Conservation (phyloP, 495 filamentous ascomycete genomes). For the Penicillium crystallinum region DNA sequence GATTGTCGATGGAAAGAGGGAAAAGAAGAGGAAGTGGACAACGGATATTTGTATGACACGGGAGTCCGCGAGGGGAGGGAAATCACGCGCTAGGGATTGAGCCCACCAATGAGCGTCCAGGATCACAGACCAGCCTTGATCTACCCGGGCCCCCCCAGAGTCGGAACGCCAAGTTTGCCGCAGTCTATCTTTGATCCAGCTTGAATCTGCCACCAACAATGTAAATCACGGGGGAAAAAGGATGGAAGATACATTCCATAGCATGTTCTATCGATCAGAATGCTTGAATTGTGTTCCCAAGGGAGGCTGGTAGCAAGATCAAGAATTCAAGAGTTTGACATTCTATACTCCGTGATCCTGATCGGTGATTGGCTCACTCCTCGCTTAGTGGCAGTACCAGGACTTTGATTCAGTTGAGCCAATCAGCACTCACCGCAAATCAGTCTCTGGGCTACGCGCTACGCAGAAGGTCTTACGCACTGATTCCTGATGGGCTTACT, state of each 20-base stretch:
- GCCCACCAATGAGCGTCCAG: conserved; percentile 39
- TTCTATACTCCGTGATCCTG: conserved; percentile 41
- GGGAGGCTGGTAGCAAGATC: conserved; percentile 33
- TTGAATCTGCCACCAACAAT: conserved; percentile 17
- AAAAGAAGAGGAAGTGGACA: conserved; percentile 25
- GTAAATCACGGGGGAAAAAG: conserved; percentile 17
- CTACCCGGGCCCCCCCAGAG: conserved; percentile 27
- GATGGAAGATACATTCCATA: conserved; percentile 14
- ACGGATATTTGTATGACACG: conserved; percentile 45
- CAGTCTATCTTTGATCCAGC: conserved; percentile 23
- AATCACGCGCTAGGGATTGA: conserved; percentile 39
- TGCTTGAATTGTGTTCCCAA: conserved; percentile 13
- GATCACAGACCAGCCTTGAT: conserved; percentile 31
- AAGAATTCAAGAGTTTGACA: conserved; percentile 24
- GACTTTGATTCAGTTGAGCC: not conserved
- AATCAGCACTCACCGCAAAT: conserved; percentile 28
- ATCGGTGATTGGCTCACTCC: conserved; percentile 34
- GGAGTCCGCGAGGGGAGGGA: conserved; percentile 27
- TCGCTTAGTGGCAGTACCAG: conserved; percentile 34
- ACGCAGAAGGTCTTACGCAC: conserved; percentile 27
- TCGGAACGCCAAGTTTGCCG: conserved; percentile 18
- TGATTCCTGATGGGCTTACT: conserved; percentile 17
- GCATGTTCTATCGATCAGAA: conserved; percentile 9
- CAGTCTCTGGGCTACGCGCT: conserved; percentile 23
- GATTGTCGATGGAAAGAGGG: conserved; percentile 35